Conservation (phyloP, 208 protist genomes). For the Porcisia hertigi region DNA sequence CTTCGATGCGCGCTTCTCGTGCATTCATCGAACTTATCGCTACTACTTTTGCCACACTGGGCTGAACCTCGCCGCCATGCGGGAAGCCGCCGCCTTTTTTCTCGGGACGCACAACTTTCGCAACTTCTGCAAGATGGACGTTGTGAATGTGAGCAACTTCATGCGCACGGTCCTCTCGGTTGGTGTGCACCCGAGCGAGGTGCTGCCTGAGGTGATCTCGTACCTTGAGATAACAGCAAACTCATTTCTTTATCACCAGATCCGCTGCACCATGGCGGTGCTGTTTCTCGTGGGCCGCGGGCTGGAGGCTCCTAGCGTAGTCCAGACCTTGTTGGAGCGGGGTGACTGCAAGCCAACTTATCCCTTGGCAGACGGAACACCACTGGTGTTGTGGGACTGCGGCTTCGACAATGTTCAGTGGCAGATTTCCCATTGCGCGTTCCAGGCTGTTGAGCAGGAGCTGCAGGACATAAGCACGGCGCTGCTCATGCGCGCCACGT, state of each 20-base stretch:
- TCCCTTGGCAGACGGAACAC: slow-evolving; percentile 72
- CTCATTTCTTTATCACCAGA: slow-evolving; percentile 97
- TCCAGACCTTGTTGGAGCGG: slow-evolving; percentile 58
- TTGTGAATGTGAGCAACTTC: slow-evolving; percentile 93
- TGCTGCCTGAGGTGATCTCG: slow-evolving; percentile 67
- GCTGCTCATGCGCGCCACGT: slow-evolving; percentile 58
- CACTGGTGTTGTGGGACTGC: slow-evolving; percentile 87
- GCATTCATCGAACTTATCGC: slow-evolving; percentile 87
- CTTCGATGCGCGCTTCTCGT: slow-evolving; percentile 94
- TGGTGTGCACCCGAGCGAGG: slow-evolving; percentile 54
- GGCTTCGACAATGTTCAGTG: slow-evolving; percentile 61
- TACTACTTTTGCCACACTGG: slow-evolving; percentile 91
- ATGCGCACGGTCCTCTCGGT: slow-evolving; percentile 72
- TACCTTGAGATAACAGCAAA: slow-evolving; percentile 92
- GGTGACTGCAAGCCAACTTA: slow-evolving; percentile 81
- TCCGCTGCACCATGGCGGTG: slow-evolving; percentile 95
- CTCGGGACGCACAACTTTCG: slow-evolving; percentile 96
- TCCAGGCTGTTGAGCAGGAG: slow-evolving; percentile 52
- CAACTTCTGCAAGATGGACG: slow-evolving; percentile 98
- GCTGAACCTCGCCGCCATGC: slow-evolving; percentile 91
- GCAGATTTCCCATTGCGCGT: slow-evolving; percentile 60
- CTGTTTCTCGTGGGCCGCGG: slow-evolving; percentile 89
- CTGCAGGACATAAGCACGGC: slow-evolving; percentile 81
- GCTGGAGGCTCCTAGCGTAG: slow-evolving; percentile 64
- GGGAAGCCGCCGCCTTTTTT: slow-evolving; percentile 73